Percentiles rank a stretch among this genome's conserved stretches.
These are phyloP conservation scores for Fusarium chaquense DNA, from an alignment of 2,329 filamentous ascomycete genomes.

Conservation along the genomic window DNA sequence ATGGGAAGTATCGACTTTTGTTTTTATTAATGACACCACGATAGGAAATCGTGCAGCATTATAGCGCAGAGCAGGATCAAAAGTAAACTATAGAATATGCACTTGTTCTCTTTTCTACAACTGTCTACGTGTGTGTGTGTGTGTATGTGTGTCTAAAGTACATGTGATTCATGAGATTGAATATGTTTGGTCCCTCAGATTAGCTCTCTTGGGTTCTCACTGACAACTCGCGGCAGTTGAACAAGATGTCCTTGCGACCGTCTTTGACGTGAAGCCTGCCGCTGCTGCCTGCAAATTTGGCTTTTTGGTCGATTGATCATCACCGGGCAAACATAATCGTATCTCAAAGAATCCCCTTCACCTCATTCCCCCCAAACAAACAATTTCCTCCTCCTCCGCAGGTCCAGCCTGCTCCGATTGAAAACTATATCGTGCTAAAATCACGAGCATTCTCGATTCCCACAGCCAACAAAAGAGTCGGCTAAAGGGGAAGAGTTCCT, in stretches of 20 bases:
- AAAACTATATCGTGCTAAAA: constrained; percentile 61
- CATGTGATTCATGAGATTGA: constrained; percentile 20
- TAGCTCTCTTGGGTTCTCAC: constrained; percentile 69
- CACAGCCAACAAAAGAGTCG: neutral
- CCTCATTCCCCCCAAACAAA: neutral
- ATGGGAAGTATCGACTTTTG: constrained; percentile 30
- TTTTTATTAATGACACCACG: constrained; percentile 23
- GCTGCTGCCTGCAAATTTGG: constrained; percentile 68
- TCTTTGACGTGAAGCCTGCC: constrained; percentile 29
- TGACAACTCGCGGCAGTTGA: constrained; percentile 57
- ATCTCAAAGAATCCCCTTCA: constrained; percentile 18
- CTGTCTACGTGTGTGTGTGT: neutral
- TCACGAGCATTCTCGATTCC: constrained; percentile 46
- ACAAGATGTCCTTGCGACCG: constrained; percentile 19
- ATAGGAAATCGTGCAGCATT: constrained; percentile 25
- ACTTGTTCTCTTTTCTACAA: constrained; percentile 34
- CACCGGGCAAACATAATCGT: constrained; percentile 55
- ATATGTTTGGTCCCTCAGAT: constrained; percentile 61
- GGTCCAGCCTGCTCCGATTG: constrained; percentile 63
- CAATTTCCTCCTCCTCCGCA: neutral
- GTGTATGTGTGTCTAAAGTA: neutral
- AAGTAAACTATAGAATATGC: constrained; percentile 43
- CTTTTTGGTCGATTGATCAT: constrained; percentile 68
- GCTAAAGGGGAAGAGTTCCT: neutral
- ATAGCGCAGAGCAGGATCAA: constrained; percentile 39